Evolutionary conservation across 78 protist genomes (phyloP), one percentile per base, ranked within the genome.

Genomic region (Dictyostelium citrinum): DNA sequence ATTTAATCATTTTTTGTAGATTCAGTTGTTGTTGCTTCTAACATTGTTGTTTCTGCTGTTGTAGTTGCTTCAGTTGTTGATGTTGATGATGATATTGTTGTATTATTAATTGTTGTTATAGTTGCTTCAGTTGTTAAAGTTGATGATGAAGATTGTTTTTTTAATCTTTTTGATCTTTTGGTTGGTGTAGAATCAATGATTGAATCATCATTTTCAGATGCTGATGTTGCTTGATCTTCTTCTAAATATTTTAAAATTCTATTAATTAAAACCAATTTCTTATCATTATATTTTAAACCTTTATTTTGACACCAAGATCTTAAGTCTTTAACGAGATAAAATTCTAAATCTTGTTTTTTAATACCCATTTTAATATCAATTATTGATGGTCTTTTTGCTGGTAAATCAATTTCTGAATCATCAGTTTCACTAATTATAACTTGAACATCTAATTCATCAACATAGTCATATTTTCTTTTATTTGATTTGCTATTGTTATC

Each of bases 331-430:
- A 14, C 58, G 6, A 77, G 49, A 27, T 37, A 77, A 12, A 5
- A 37, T 10, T 27, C 67, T n/a, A 77, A 27, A 10, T 77, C 39
- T 77, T 77, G 55, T 77, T 77, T 77, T 45, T 49, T 77, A 37
- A 77, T 45, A 27, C 82, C 82, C 31, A 17, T 41, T 45, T 77
- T 77, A 41, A 77, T 77, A 77, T 77, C 82, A 6, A 45, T 37
- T 24, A 77, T 46, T 11, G 67, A 45, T 27, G 82, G 82, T 77
- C 82, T 77, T 22, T 24, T 77, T 8, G 82, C 82, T 9, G 82
- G 82, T 77, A 5, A 7, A 45, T 77, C 82, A 77, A 77, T 77
- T 11, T 77, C 82, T 12, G 67, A 45, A 29, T 77, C 82, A 45
- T 39, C 58, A 45, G 58, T 27, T n/a, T 75, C 81, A 39, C 10